Conservation (phyloP, 352 stramenopile species). For the Globisporangium heterothallicum region DNA sequence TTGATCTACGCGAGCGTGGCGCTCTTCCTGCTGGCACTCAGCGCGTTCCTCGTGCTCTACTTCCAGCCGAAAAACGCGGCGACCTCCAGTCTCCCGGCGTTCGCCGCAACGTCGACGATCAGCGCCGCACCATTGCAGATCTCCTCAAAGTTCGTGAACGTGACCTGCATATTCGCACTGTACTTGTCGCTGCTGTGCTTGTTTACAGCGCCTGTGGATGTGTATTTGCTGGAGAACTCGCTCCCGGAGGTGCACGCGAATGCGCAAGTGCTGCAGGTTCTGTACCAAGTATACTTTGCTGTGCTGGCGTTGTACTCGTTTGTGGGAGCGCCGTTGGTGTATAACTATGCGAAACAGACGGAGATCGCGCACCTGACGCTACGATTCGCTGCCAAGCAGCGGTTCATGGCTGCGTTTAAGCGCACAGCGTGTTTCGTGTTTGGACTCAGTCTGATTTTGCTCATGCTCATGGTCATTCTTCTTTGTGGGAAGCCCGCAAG, state of each 20-base stretch:
- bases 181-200: slow-evolving; percentile 71
- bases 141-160: slow-evolving; percentile 65
- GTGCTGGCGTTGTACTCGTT: slow-evolving; percentile 61
- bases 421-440: slow-evolving; percentile 73
- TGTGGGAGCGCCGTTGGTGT: slow-evolving; percentile 65
- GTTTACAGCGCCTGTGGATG: slow-evolving; percentile 74
- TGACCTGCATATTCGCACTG: slow-evolving; percentile 61
- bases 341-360: slow-evolving; percentile 79
- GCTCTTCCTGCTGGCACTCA: slow-evolving; percentile 49
- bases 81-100: slow-evolving; percentile 44
- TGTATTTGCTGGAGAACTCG: slow-evolving; percentile 71
- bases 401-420: slow-evolving; percentile 58
- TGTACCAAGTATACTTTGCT: slow-evolving; percentile 77
- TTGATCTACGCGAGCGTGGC: slow-evolving; percentile 59
- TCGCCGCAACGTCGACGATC: slow-evolving; percentile 49
- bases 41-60: slow-evolving; percentile 48
- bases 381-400: slow-evolving; percentile 43
- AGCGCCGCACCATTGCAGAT: slow-evolving; percentile 53
- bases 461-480: slow-evolving; percentile 64
- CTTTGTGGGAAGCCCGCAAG: slow-evolving; percentile 72
- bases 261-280: slow-evolving; percentile 35
- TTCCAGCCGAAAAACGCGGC: slow-evolving; percentile 54
- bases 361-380: slow-evolving; percentile 81
- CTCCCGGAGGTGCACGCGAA: slow-evolving; percentile 57
- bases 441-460: slow-evolving; percentile 53